Percentiles rank a stretch among this genome's conserved stretches.
phyloP scores from a whole-genome alignment of 2,329 filamentous ascomycete genomes.

The Ramularia endophylla region DNA sequence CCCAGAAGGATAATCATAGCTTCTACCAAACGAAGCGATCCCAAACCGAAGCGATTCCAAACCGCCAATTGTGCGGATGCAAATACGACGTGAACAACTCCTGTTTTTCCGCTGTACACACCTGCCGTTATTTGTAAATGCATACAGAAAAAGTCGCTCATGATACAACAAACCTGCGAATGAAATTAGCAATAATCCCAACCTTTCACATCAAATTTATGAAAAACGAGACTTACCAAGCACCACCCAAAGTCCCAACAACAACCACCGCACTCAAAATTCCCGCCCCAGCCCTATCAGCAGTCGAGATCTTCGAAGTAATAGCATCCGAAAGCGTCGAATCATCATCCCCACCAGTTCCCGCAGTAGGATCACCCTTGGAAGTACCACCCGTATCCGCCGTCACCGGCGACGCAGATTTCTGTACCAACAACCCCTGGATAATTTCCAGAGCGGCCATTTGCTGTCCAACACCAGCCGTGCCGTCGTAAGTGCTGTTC shows the following conservation, averaged over 20 bases:
- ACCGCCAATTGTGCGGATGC: too few relatives aligned
- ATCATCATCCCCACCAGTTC: conserved; percentile 22
- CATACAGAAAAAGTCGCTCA: too few relatives aligned
- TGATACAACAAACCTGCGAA: too few relatives aligned
- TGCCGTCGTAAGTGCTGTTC: conserved; percentile 39
- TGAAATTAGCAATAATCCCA: too few relatives aligned
- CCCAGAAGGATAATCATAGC: too few relatives aligned
- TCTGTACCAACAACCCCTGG: conserved; percentile 34
- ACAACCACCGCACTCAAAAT: conserved; percentile 22
- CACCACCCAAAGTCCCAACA: conserved; percentile 16
- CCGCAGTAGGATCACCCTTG: conserved; percentile 39
- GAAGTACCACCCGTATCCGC: conserved; percentile 49
- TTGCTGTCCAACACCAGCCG: conserved; percentile 49
- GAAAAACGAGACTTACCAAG: conserved; percentile 10
- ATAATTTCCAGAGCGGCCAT: conserved; percentile 52
- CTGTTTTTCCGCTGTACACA: too few relatives aligned
- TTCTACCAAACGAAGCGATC: too few relatives aligned
- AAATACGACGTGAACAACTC: too few relatives aligned
- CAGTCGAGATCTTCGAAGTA: conserved; percentile 44
- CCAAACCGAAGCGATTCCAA: too few relatives aligned
- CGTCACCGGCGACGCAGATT: conserved; percentile 38
- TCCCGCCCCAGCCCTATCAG: conserved; percentile 63
- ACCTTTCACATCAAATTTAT: too few relatives aligned
- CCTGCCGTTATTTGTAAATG: too few relatives aligned
- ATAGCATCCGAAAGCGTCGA: conserved; percentile 5